Evolutionary conservation across 139 green algal genomes (phyloP), one percentile per base, ranked within the genome.

Genomic region (Tetratostichococcus sp.): DNA sequence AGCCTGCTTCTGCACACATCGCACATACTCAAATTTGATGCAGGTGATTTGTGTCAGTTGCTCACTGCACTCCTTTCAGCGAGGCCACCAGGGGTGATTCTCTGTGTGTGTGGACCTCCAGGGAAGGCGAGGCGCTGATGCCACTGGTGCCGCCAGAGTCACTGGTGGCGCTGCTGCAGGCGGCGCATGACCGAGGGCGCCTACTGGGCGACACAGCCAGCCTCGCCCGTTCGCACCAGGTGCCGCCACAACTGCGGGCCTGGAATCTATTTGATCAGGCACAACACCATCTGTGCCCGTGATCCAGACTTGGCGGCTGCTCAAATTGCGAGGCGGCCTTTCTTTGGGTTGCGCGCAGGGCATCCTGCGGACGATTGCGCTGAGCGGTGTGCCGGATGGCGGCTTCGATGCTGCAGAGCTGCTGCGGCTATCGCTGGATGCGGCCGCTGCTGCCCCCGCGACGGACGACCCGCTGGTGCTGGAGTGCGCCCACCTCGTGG

Each of bases 341-440:
- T n/a, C n/a, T n/a, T n/a, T n/a, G n/a, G n/a, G n/a, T n/a, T n/a
- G n/a, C n/a, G n/a, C 26, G 19, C 50, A 62, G 50, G 50, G 50
- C 50, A 62, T 62, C 50, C 65, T 77, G 35, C 62, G 65, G 2
- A 66, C 59, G 65, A 67, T 77, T 42, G 73, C 35, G 33, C 69
- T 77, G 50, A 34, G 59, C 21, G 73, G 73, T 14, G 26, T 23
- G 22, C 14, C 59, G n/a, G 21, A 34, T 26, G 62, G 62, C 62
- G 73, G 65, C 16, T 77, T 77, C 25, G n/a, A 31, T 30, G 69
- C 59, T 21, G 1, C 31, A 16, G 73, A 72, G 32, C 32, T 43
- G 16, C 5, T 77, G 28, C 62, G 39, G 35, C 35, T 77, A 25
- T 35, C 73, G 6, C 65, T 77, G 28, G 73, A 77, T 28, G 58